phyloP scores from a whole-genome alignment of 2,329 filamentous ascomycete species.

The Aspergillus sp. region DNA sequence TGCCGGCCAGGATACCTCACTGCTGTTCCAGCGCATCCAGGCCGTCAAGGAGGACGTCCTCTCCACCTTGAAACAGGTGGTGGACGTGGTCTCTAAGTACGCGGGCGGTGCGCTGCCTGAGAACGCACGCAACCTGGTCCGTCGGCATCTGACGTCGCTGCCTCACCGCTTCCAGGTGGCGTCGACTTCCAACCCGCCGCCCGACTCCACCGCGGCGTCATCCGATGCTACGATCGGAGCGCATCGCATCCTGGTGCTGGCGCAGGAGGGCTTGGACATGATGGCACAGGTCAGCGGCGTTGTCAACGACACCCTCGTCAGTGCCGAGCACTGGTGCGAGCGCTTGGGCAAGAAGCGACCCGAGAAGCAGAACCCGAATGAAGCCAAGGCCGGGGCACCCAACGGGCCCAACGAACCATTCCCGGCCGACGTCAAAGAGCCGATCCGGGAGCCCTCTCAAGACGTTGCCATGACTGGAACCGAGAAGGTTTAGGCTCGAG shows the following conservation, averaged over 20 bases:
- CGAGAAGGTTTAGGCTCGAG: conserved; percentile 25
- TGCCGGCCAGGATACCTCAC: conserved; percentile 15
- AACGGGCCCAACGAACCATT: conserved; percentile 15
- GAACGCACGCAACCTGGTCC: conserved; percentile 80
- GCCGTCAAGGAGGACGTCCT: conserved; percentile 68
- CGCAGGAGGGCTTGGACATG: conserved; percentile 90
- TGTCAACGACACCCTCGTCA: conserved; percentile 82
- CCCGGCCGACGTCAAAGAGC: conserved; percentile 28
- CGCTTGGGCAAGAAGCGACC: conserved; percentile 59
- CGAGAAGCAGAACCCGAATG: conserved; percentile 21
- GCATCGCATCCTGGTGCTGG: conserved; percentile 77
- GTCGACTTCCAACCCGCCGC: conserved; percentile 47
- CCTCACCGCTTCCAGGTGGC: conserved; percentile 79
- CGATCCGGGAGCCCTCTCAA: conserved; percentile 17
- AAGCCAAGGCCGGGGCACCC: conserved; percentile 16
- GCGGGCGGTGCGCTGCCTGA: conserved; percentile 88
- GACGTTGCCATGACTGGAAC: conserved; percentile 38
- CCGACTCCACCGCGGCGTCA: conserved; percentile 30
- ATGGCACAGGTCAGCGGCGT: conserved; percentile 87
- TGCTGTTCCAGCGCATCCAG: conserved; percentile 57
- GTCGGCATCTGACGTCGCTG: conserved; percentile 77
- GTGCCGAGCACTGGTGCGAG: conserved; percentile 89
- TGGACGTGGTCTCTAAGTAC: conserved; percentile 82
- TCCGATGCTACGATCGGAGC: conserved; percentile 57
- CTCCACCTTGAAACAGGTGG: conserved; percentile 74